These are phyloP conservation scores for Primulina eburnea DNA, from an alignment of 257 asterid species.

Conservation along the genomic window DNA sequence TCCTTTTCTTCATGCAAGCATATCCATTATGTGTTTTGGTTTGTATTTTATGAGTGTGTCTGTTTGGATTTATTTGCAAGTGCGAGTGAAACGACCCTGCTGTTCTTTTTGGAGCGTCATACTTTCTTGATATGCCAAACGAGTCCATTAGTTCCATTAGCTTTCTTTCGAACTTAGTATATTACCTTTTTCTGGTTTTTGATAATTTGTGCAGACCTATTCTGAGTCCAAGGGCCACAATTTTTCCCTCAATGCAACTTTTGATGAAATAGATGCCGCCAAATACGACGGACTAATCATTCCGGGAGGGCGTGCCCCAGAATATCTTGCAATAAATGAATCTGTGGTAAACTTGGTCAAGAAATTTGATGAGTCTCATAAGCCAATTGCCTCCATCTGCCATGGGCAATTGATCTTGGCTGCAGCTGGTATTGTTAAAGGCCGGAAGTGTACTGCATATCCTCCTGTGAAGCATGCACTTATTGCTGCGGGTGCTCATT, in stretches of 20 bases:
- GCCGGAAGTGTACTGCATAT: conserved; percentile 81
- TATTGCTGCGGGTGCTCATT: conserved; percentile 85
- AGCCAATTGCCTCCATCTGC: conserved; percentile 80
- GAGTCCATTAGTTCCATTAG: background rate
- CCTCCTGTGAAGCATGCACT: conserved; percentile 71
- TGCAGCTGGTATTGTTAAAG: conserved; percentile 63
- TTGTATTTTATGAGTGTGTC: background rate
- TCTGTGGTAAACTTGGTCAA: conserved; percentile 59
- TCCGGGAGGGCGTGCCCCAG: conserved; percentile 99
- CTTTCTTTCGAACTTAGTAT: background rate
- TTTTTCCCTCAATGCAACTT: conserved; percentile 78
- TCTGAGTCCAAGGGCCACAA: conserved; percentile 89
- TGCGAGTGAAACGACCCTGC: background rate
- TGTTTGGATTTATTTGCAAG: background rate
- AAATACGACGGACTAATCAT: conserved; percentile 81
- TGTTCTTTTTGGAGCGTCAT: background rate
- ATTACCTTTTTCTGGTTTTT: background rate
- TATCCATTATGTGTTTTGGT: background rate
- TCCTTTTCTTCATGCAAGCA: too few species aligned
- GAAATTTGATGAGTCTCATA: conserved; percentile 44
- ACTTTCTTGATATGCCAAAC: background rate
- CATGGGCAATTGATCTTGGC: conserved; percentile 94
- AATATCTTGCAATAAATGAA: conserved; percentile 76
- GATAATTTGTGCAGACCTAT: conserved; percentile 61
- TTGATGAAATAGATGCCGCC: conserved; percentile 59